Evolutionary conservation across 2,329 filamentous ascomycete genomes (phyloP).

Genomic region (Aaosphaeria pasadenensis): DNA sequence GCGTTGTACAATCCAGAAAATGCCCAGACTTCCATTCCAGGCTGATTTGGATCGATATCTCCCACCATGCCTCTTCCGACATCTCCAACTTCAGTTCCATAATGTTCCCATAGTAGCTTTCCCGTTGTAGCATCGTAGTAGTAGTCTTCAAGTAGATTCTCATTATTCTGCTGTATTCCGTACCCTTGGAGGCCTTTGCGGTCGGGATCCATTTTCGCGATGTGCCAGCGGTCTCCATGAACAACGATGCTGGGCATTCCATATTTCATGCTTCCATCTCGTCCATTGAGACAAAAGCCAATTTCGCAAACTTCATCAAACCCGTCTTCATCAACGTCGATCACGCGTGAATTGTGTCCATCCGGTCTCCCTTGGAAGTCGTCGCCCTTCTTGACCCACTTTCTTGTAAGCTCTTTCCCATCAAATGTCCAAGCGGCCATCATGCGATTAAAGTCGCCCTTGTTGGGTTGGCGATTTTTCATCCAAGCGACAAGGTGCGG

Average conservation of each 20-base stretch:
- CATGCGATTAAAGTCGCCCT: no score
- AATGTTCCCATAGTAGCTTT: constrained; percentile 8
- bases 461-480: constrained; percentile 7
- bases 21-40: constrained; percentile 6
- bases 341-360: no score
- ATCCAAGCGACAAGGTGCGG: constrained; percentile 9
- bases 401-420: no score
- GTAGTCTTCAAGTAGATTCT: constrained; percentile 1
- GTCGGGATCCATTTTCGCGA: constrained; percentile 9
- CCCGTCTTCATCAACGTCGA: constrained; percentile 6
- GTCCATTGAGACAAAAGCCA: constrained; percentile 6
- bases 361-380: no score
- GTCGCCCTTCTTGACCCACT: no score
- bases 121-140: constrained; percentile 8
- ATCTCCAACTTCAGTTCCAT: constrained; percentile 2
- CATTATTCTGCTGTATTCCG: constrained; percentile 8
- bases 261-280: constrained; percentile 6
- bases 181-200: constrained; percentile 7
- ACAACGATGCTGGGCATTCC: constrained; percentile 4
- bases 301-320: constrained; percentile 10
- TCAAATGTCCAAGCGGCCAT: no score
- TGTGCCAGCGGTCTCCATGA: constrained; percentile 11
- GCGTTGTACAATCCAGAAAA: constrained; percentile 8
- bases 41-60: constrained; percentile 5
- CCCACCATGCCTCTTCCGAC: constrained; percentile 5